Base-by-base conservation (phyloP, 352 stramenopile genomes). In the Globisporangium radiosum region DNA sequence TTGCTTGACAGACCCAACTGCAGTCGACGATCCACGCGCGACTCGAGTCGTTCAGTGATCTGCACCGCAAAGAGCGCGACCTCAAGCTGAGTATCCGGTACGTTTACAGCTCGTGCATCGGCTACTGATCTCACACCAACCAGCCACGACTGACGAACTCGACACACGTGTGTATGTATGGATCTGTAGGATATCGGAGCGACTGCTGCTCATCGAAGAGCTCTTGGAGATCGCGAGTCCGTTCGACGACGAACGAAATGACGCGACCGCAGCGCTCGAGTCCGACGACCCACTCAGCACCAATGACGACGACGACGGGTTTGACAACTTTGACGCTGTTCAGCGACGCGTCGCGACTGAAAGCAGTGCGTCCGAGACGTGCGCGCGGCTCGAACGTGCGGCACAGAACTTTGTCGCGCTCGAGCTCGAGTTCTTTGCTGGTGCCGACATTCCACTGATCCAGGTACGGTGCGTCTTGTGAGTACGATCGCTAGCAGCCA, bases 361-460 rank as follows among this genome's bases (percentile, higher is more conserved):
- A 2, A 59, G 52, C 13, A 88, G 59, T 63, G 68, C 68, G 0
- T 68, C 70, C 7, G 81, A 94, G 59, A 71, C 63, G 14, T 94
- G 84, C 44, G 84, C 84, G 19, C 81, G 73, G 40, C 69, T 95
- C 9, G 86, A 95, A 57, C 81, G 85, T 1, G 81, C 81, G 10
- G 78, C 85, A 10, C 79, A 85, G 39, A 70, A 89, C 25, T 73
- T 92, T n/a, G 64, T 95, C 13, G 72, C 88, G 33, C 49, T 95
- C 38, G 80, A 93, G 57, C 67, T 90, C 17, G 82, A 92, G 61
- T 90, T 94, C 54, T 68, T 78, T 37, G 76, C 87, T 47, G 81
- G 76, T 36, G 71, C 83, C 8, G 82, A 92, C 49, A 74, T 95
- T 44, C 64, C 62, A 5, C 77, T 65, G 1, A 75, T 94, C 48